These are phyloP conservation scores for Immersiella caudata DNA, from an alignment of 495 filamentous ascomycete species.

Conservation along the genomic window DNA sequence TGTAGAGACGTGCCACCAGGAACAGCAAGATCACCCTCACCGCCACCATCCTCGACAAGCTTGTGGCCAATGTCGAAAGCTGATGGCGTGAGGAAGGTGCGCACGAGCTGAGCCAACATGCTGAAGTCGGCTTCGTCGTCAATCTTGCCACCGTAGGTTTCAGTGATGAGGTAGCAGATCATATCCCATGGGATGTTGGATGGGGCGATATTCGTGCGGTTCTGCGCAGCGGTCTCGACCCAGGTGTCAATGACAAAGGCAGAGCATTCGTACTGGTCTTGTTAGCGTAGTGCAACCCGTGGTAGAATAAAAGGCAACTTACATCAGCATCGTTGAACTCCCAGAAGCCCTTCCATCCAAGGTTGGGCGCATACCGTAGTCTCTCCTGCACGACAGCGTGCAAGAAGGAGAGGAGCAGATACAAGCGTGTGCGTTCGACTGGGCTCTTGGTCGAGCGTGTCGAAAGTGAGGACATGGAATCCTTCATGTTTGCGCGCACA, in stretches of 20 bases:
- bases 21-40: slow-evolving; percentile 61
- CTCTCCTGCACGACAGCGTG: slow-evolving; percentile 97
- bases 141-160: slow-evolving; percentile 98
- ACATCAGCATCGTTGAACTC: slow-evolving; percentile 99
- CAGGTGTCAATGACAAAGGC: slow-evolving; percentile 95
- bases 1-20: slow-evolving; percentile 78
- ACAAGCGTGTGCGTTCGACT: slow-evolving; percentile 87
- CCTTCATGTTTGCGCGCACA: slow-evolving; percentile 97
- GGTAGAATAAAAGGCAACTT: slow-evolving; percentile 48
- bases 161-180: slow-evolving; percentile 86
- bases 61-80: slow-evolving; percentile 92
- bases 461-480: slow-evolving; percentile 83
- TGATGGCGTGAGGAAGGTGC: slow-evolving; percentile 74
- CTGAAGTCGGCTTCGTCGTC: slow-evolving; percentile 87
- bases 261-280: slow-evolving; percentile 86
- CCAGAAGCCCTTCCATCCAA: slow-evolving; percentile 99
- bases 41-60: slow-evolving; percentile 63
- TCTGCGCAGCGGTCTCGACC: slow-evolving; percentile 79
- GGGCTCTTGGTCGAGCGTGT: slow-evolving; percentile 78
- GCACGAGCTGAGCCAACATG: slow-evolving; percentile 70
- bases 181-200: slow-evolving; percentile 96
- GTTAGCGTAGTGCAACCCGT: slow-evolving; percentile 15
- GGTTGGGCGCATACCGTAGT: slow-evolving; percentile 88
- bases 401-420: slow-evolving; percentile 89
- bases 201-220: slow-evolving; percentile 88